Conservation (phyloP, 768 basidiomycete species). For the Lentinus brumalis region DNA sequence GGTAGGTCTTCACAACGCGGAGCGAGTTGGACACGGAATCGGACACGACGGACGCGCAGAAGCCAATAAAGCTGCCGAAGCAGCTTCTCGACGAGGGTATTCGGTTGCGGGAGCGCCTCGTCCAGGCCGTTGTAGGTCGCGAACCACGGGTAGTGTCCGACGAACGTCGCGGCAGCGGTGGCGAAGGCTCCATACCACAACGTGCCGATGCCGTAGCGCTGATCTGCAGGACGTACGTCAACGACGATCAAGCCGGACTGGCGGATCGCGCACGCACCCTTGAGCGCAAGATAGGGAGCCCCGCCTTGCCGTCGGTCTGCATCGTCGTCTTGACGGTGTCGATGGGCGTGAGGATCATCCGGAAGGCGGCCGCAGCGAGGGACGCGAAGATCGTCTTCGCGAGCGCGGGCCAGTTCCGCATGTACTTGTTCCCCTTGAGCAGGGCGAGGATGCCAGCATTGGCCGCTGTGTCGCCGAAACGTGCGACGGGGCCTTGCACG, state of each 20-base stretch:
- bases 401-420: conserved; percentile 60
- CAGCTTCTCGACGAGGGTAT: conserved; percentile 58
- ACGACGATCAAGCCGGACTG: conserved; percentile 28
- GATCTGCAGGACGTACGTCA: conserved; percentile 43
- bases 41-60: conserved; percentile 80
- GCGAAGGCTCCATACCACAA: conserved; percentile 93
- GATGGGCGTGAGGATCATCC: conserved; percentile 91
- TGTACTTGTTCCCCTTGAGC: conserved; percentile 72
- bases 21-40: conserved; percentile 89
- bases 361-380: conserved; percentile 77
- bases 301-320: conserved; percentile 84
- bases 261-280: conserved; percentile 54
- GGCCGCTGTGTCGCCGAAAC: conserved; percentile 95
- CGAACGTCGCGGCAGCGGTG: conserved; percentile 91
- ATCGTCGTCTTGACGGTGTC: conserved; percentile 96
- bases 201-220: conserved; percentile 72
- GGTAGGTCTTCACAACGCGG: conserved; percentile 92
- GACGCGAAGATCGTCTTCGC: conserved; percentile 82
- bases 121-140: conserved; percentile 83
- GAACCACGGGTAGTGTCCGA: conserved; percentile 94
- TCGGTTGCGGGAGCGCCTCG: conserved; percentile 56
- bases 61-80: conserved; percentile 93
- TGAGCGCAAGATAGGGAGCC: conserved; percentile 62
- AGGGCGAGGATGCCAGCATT: conserved; percentile 91
- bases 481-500: conserved; percentile 78